Base-by-base conservation (phyloP, 257 asterid genomes). In the Solanum chmielewskii region DNA sequence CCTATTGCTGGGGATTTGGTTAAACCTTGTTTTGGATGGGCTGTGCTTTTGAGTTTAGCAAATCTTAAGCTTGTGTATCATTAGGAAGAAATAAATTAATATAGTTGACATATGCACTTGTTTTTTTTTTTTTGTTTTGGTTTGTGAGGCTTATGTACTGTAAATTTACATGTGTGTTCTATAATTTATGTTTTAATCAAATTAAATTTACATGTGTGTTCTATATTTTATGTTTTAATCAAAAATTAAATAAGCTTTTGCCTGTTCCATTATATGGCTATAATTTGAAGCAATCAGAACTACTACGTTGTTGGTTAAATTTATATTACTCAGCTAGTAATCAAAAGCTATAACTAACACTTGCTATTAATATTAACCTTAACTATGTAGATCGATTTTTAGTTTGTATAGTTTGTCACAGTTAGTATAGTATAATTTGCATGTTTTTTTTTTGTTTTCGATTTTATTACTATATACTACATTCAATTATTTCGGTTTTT, bases 1-100 rank as follows among this genome's bases (percentile, higher is more conserved):
- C 99, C 96, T 23, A 92, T 93, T 15, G 98, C 98, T 0, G 98
- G 98, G 49, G 93, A 94, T 91, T 88, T 96, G 85, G 94, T 92
- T 1, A 91, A 91, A 93, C 96, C 95, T 23, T 93, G 98, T 71
- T 89, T 96, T 44, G 90, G 93, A 10, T 94, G 96, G 98, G 93
- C 95, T 21, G 56, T 91, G 85, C 87, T 95, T 75, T 90, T 94
- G 23, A 89, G 94, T 21, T 68, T 90, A 18, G 93, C 91, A 41
- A 96, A 94, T 87, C 41, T 90, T 62, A 92, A 93, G 93, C 98
- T 95, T 59, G 86, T 93, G 83, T 93, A 86, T 86, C 70, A 41
- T 66, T 89, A 81, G 85, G 18, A 45, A 23, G 14, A 13, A 12
- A 47, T 5, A 49, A 49, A 49, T 15, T 15, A 49, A 52, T 62